Conservation (phyloP, 176 grass and related monocot genomes). For the Aechmea fasciata region DNA sequence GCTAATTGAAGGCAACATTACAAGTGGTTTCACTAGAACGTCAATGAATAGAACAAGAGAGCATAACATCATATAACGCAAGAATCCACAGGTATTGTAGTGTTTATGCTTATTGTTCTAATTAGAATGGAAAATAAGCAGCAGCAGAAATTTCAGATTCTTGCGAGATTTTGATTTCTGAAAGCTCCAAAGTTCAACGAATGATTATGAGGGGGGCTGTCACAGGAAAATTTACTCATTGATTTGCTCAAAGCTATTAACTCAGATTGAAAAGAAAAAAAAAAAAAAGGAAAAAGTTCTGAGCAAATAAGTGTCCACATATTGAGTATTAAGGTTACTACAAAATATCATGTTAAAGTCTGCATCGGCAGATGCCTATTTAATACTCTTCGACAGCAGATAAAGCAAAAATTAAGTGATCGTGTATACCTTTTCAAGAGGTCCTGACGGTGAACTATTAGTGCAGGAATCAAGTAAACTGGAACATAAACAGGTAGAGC, state of each 20-base stretch:
- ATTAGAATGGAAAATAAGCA: not conserved
- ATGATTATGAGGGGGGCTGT: not conserved
- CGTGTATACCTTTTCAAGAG: conserved; percentile 69
- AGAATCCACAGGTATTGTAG: no score
- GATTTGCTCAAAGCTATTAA: no score
- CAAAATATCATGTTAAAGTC: not conserved
- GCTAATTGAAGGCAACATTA: not conserved
- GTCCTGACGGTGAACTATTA: conserved; percentile 88
- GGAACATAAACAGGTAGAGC: conserved; percentile 91
- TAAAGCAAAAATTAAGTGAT: not conserved
- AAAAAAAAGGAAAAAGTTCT: not conserved
- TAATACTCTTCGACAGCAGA: not conserved
- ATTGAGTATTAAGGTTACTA: not conserved
- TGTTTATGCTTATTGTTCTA: not conserved
- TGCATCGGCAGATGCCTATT: not conserved
- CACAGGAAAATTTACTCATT: no score
- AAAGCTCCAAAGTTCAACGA: not conserved
- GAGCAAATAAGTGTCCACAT: not conserved
- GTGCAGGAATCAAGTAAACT: conserved; percentile 81
- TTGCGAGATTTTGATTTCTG: not conserved
- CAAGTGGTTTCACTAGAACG: not conserved
- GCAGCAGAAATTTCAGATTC: not conserved
- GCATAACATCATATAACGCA: no score
- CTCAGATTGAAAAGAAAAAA: not conserved
- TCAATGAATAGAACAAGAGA: no score